phyloP scores from a whole-genome alignment of 345 rosid species.

The Euphorbia tirucalli region DNA sequence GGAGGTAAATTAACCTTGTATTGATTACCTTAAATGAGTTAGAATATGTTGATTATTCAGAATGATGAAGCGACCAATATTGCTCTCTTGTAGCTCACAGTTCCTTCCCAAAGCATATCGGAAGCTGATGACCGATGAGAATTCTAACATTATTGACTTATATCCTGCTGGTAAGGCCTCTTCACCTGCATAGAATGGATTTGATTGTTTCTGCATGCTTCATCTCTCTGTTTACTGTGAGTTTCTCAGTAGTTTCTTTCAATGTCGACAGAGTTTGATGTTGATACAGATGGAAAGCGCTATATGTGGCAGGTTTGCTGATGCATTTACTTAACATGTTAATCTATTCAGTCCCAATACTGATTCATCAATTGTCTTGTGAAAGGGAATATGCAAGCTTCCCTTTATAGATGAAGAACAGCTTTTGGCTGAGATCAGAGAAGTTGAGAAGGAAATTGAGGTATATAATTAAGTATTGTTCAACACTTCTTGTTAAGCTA shows the following conservation, averaged over 20 bases:
- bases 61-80: no score
- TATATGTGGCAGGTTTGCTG: constrained; percentile 73
- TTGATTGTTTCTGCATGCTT: constrained; percentile 10
- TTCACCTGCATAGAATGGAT: no score
- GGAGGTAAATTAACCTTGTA: constrained; percentile 49
- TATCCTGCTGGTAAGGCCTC: constrained; percentile 62
- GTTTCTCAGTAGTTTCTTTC: constrained; percentile 4
- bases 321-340: constrained; percentile 15
- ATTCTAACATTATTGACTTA: constrained; percentile 82
- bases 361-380: constrained; percentile 10
- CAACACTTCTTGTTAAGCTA: neutral
- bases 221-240: neutral
- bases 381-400: constrained; percentile 75
- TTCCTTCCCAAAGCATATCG: constrained; percentile 82
- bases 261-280: constrained; percentile 60
- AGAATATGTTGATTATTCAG: constrained; percentile 9
- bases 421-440: constrained; percentile 69
- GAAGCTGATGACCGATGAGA: constrained; percentile 78
- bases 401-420: constrained; percentile 90
- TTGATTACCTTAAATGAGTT: neutral
- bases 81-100: constrained; percentile 57
- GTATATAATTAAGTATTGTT: neutral
- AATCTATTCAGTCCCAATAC: neutral
- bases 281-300: constrained; percentile 95
- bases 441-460: constrained; percentile 40